phyloP scores from a whole-genome alignment of 1,139 yeast species.

The Blastobotrys aristatus region DNA sequence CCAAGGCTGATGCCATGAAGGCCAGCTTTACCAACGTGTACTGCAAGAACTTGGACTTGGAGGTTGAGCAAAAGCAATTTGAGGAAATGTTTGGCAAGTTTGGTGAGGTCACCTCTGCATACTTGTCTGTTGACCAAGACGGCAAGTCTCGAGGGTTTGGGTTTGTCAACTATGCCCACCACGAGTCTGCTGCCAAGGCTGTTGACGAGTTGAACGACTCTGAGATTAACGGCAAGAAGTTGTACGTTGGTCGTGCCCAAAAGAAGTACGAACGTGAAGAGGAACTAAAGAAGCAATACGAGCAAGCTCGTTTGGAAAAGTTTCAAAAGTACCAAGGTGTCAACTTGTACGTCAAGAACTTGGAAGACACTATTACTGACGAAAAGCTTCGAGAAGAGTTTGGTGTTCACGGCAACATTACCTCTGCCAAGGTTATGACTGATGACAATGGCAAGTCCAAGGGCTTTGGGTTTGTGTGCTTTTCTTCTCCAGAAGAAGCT shows the following conservation, averaged over 20 bases:
- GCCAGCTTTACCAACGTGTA: conserved; percentile 94
- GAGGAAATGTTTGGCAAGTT: conserved; percentile 62
- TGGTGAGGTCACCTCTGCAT: conserved; percentile 83
- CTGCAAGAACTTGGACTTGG: conserved; percentile 81
- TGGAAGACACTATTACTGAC: conserved; percentile 89
- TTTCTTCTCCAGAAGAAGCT: conserved; percentile 97
- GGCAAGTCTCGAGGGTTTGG: conserved; percentile 96
- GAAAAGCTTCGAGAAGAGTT: conserved; percentile 90
- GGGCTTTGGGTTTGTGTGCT: conserved; percentile 98
- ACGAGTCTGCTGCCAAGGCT: conserved; percentile 84
- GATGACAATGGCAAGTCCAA: conserved; percentile 93
- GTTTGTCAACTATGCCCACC: conserved; percentile 84
- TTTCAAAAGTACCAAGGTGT: conserved; percentile 96
- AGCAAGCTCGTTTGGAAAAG: conserved; percentile 88
- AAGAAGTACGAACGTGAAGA: conserved; percentile 97
- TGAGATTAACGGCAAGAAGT: conserved; percentile 72
- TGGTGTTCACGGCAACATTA: conserved; percentile 88
- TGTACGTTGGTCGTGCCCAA: conserved; percentile 98
- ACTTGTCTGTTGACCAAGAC: conserved; percentile 75
- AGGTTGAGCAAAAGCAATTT: conserved; percentile 65
- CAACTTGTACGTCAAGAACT: conserved; percentile 92
- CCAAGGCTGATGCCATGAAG: conserved; percentile 86
- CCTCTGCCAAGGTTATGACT: conserved; percentile 95
- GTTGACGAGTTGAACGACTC: conserved; percentile 87
- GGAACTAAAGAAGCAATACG: conserved; percentile 94